Evolutionary conservation across 2,329 filamentous ascomycete genomes (phyloP), one percentile per base, ranked within the genome.

Genomic region (Bipolaris victoriae): DNA sequence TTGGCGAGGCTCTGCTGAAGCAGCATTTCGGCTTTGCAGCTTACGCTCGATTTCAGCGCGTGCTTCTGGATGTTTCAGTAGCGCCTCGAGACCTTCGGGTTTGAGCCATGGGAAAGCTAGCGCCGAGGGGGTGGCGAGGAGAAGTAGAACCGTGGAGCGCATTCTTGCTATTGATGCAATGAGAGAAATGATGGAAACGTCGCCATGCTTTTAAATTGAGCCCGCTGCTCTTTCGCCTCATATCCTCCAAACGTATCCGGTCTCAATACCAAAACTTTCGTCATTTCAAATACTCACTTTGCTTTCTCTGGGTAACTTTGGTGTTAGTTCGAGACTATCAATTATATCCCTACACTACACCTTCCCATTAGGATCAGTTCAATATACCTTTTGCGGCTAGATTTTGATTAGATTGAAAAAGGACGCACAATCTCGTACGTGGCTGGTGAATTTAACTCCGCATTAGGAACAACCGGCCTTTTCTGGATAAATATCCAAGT

Each of bases 21-120:
- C 29, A 16, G 13, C 43, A 22, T 58, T 31, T 22, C 60, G 55
- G 26, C 54, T 55, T 10, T 52, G 16, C 1, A 66, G 47, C 11
- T 50, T 52, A 6, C 52, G 52, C n/a, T 48, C 39, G 18, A 64
- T 60, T 36, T 57, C 61, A 33, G 39, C 45, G 10, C 39, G 59
- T 15, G 61, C 63, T 31, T 64, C 63, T 2, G 61, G 63, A 20
- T 65, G 63, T 10, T 58, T 62, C 4, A 65, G 22, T 5, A 65
- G 52, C 1, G 61, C 61, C 15, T 64, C 63, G 3, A 65, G 37
- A 7, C 63, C 63, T 36, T 63, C 58, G 9, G 61, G 58, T 33
- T 15, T 60, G 33, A 65, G 29, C 61, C 63, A 65, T 2, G 63
- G 63, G 18, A 65, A 64, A 20, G 63, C 61, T 20, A 62, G 47